Evolutionary conservation across 2,329 filamentous ascomycete species (phyloP), one percentile per base, ranked within the genome.

Genomic region (Colletotrichum eremochloae): DNA sequence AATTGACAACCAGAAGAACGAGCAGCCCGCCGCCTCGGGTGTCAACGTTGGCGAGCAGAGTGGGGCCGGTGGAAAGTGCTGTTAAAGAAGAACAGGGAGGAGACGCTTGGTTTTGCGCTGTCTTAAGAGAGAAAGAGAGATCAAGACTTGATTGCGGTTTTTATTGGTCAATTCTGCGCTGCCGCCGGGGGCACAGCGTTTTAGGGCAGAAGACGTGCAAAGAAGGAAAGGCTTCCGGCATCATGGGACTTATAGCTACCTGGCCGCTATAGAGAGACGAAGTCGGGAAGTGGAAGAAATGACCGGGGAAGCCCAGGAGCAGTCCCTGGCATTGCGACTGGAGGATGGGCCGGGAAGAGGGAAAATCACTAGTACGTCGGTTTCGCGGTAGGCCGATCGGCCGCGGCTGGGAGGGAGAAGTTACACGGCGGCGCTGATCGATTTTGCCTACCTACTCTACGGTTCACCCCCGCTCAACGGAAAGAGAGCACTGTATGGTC

Each of bases 1-100:
- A 82, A 96, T 98, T 84, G 96, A 98, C 82, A 97, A 92, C 75
- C 90, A 92, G 76, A 94, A 96, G 87, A 90, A 90, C 75, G 93
- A 96, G 77, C 88, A 91, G 78, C 83, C 87, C 46, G 78, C 79
- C 50, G 78, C 83, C 46, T 82, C 85, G 74, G 91, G 90, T 57
- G 91, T 95, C 77, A 93, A 91, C 80, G 92, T 95, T 78, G 88
- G 89, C 76, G 88, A 90, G 77, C 84, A 87, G 78, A 88, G 88
- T 76, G 88, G 87, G 75, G 86, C 86, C 61, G 83, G 85, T 66
- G 87, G 90, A 79, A 94, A 94, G 84, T 97, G 94, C 86, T 97
- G 94, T 81, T 97, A 91, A 85, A 80, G 31, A 50, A 55, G 33
- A 15, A 38, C 31, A 29, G 18, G 20, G 36, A 46, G 3, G 36